Conservation (phyloP, 2,329 filamentous ascomycete genomes). For the Zymoseptoria pseudotritici region DNA sequence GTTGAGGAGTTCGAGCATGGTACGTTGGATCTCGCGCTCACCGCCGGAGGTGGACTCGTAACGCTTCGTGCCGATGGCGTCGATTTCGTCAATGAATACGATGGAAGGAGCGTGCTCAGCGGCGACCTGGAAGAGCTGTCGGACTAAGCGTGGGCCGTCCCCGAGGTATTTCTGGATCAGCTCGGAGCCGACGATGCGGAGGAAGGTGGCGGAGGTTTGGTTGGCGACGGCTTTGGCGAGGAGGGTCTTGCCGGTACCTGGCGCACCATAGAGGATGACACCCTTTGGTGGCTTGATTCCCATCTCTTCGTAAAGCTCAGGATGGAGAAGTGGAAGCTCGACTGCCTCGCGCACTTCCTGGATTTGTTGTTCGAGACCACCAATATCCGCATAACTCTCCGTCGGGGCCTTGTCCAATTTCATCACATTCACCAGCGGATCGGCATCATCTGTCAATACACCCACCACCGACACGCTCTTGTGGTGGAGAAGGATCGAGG, state of each 20-base stretch:
- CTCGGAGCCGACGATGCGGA: conserved; percentile 94
- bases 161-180: conserved; percentile 98
- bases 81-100: conserved; percentile 98
- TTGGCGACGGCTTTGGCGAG: conserved; percentile 96
- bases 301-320: conserved; percentile 99
- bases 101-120: conserved; percentile 95
- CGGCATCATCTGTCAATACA: conserved; percentile 90
- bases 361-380: conserved; percentile 88
- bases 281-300: conserved; percentile 99
- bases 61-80: conserved; percentile 96
- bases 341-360: conserved; percentile 97
- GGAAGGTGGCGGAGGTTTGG: conserved; percentile 96
- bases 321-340: conserved; percentile 87
- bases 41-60: conserved; percentile 97
- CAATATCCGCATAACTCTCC: conserved; percentile 97
- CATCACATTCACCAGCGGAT: conserved; percentile 95
- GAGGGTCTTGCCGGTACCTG: conserved; percentile 92
- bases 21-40: conserved; percentile 94
- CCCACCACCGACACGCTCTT: conserved; percentile 98
- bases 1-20: conserved; percentile 96
- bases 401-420: conserved; percentile 98
- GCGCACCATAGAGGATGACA: conserved; percentile 96
- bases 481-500: conserved; percentile 90
- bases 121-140: conserved; percentile 92
- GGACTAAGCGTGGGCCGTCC: conserved; percentile 87